Percentiles rank a stretch among this genome's conserved stretches.
These are phyloP conservation scores for Leccinum cinnamomeum DNA, from an alignment of 1,284 basidiomycete species.

Conservation along the genomic window DNA sequence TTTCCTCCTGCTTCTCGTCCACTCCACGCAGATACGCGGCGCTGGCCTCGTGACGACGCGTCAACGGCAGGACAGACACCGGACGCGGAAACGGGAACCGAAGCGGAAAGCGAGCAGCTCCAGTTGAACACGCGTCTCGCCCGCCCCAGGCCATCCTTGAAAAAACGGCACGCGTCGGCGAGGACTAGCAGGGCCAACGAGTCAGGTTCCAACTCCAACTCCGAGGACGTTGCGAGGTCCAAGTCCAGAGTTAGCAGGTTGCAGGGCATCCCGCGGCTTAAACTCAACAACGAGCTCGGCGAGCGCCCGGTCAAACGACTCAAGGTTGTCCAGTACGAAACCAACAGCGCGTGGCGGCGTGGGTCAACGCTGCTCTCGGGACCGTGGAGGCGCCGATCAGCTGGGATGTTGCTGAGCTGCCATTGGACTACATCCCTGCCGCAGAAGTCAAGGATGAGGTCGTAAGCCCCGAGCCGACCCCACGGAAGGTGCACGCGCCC, in stretches of 20 bases:
- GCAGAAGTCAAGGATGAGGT: background rate
- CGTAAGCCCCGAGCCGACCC: background rate
- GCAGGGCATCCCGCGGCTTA: background rate
- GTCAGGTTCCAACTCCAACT: slow-evolving; percentile 16
- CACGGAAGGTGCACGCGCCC: background rate
- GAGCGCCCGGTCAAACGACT: slow-evolving; percentile 22
- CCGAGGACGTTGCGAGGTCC: slow-evolving; percentile 10
- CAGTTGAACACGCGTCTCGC: slow-evolving; percentile 20
- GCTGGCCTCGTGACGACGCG: background rate
- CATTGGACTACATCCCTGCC: slow-evolving; percentile 4
- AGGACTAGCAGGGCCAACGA: background rate
- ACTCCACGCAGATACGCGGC: background rate
- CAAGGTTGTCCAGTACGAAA: slow-evolving; percentile 25
- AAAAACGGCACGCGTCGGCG: background rate
- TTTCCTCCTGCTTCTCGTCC: background rate
- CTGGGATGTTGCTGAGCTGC: slow-evolving; percentile 17
- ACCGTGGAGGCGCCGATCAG: slow-evolving; percentile 22
- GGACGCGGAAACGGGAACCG: slow-evolving; percentile 23
- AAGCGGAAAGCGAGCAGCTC: slow-evolving; percentile 20
- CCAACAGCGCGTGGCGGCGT: slow-evolving; percentile 6
- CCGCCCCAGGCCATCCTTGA: background rate
- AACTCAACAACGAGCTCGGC: slow-evolving; percentile 8
- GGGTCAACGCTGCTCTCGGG: slow-evolving; percentile 28
- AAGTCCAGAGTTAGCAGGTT: background rate
- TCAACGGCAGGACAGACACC: slow-evolving; percentile 10